phyloP scores from a whole-genome alignment of 345 rosid genomes.

The Camelina laxa region DNA sequence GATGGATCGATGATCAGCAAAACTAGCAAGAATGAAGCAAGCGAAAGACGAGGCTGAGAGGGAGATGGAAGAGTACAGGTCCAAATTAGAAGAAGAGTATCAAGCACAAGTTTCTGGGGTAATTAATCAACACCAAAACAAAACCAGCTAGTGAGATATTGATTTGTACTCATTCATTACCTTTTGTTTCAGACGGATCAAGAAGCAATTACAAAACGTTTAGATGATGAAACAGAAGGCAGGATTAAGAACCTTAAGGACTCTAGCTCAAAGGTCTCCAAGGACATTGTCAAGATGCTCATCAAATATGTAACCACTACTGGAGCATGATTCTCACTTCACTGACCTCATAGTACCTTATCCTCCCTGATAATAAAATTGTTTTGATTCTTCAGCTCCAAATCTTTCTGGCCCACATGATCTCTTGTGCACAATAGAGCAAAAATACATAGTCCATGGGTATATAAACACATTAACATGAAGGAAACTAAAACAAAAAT shows the following conservation, averaged over 20 bases:
- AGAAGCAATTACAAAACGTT: constrained; percentile 39
- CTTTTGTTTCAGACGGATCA: constrained; percentile 39
- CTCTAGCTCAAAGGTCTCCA: constrained; percentile 39
- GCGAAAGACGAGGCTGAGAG: constrained; percentile 50
- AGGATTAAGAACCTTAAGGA: constrained; percentile 39
- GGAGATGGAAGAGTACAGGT: constrained; percentile 43
- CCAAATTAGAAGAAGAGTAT: constrained; percentile 42
- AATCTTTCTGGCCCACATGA: background rate
- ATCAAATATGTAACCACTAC: constrained; percentile 45
- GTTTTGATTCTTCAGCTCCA: constrained; percentile 1
- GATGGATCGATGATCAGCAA: constrained; percentile 34
- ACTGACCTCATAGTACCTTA: constrained; percentile 40
- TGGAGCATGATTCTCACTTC: constrained; percentile 31
- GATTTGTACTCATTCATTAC: constrained; percentile 15
- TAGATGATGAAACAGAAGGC: constrained; percentile 42
- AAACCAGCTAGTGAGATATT: constrained; percentile 1
- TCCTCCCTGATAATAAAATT: background rate
- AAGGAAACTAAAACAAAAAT: background rate
- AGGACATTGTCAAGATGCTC: constrained; percentile 47
- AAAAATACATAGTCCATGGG: background rate
- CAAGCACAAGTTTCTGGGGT: constrained; percentile 46
- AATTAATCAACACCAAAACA: constrained; percentile 23
- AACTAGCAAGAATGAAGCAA: constrained; percentile 49
- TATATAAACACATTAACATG: background rate
- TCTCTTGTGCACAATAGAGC: background rate